Conservation (phyloP, 2,329 filamentous ascomycete species). For the Penicillium sp. region DNA sequence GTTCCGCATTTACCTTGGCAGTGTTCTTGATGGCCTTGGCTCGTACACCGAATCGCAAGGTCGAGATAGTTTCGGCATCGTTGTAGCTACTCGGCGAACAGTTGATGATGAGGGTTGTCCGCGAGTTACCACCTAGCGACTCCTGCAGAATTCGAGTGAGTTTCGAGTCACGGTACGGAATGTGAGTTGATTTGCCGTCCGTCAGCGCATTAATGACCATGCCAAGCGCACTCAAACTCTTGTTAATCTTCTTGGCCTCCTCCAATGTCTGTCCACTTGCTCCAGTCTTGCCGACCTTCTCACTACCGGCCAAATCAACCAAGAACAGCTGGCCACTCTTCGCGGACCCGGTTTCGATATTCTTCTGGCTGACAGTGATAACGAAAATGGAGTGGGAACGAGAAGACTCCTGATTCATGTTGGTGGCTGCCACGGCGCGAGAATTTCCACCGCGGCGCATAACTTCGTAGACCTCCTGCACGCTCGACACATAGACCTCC, state of each 20-base stretch:
- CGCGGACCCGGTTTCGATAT: conserved; percentile 90
- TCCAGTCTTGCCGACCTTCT: conserved; percentile 98
- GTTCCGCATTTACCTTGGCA: conserved; percentile 98
- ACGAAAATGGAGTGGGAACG: conserved; percentile 98
- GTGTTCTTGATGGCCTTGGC: conserved; percentile 99
- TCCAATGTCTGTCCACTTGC: conserved; percentile 96
- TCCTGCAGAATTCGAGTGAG: conserved; percentile 97
- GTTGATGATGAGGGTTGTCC: conserved; percentile 98
- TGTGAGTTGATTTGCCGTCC: conserved; percentile 92
- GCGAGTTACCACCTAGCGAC: conserved; percentile 92
- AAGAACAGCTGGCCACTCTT: conserved; percentile 97
- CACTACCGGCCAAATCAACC: conserved; percentile 95
- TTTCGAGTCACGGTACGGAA: conserved; percentile 97
- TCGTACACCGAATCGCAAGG: conserved; percentile 88
- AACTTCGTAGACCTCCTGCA: conserved; percentile 94
- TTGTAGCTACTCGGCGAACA: conserved; percentile 99
- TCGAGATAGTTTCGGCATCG: conserved; percentile 89
- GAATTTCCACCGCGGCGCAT: conserved; percentile 90
- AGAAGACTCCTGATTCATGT: conserved; percentile 99
- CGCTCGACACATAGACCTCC: conserved; percentile 93
- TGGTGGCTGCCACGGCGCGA: conserved; percentile 90
- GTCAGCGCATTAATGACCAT: conserved; percentile 99
- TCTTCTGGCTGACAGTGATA: conserved; percentile 95
- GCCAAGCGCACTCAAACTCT: conserved; percentile 94
- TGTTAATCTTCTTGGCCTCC: conserved; percentile 99